Conservation (phyloP, 371 early-diverging fungal species). For the Lichtheimia ornata region DNA sequence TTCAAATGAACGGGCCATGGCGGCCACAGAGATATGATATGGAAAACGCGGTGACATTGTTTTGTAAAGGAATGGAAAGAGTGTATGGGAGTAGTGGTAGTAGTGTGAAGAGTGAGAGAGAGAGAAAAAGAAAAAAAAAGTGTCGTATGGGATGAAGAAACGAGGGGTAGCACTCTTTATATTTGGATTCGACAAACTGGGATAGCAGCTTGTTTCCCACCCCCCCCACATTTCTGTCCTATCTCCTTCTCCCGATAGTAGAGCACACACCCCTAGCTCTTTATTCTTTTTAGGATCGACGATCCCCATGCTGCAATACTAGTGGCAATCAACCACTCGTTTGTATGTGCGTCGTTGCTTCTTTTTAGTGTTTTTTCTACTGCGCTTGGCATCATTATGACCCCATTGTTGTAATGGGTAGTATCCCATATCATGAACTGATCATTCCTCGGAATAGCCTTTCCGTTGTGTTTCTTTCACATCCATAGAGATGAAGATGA, state of each 20-base stretch:
- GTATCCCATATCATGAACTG: too few relatives aligned
- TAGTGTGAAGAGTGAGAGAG: too few relatives aligned
- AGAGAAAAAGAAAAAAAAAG: not conserved
- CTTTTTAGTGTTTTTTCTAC: not conserved
- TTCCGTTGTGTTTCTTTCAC: too few relatives aligned
- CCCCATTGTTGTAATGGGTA: too few relatives aligned
- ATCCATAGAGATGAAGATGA: too few relatives aligned
- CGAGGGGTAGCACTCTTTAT: too few relatives aligned
- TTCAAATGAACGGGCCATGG: conserved; percentile 1
- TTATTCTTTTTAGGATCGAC: conserved; percentile 1
- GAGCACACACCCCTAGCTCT: too few relatives aligned
- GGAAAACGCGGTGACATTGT: conserved; percentile 1
- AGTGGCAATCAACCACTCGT: not conserved
- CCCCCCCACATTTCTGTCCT: not conserved
- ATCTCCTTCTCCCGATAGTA: not conserved
- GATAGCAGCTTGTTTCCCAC: too few relatives aligned
- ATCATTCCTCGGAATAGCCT: too few relatives aligned
- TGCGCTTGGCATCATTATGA: too few relatives aligned
- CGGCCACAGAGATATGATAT: not conserved
- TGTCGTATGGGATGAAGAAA: not conserved
- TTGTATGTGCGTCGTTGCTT: not conserved
- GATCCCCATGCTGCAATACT: not conserved
- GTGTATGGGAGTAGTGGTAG: not conserved
- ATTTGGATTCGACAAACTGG: too few relatives aligned
- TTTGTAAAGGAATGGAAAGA: not conserved